Conservation (phyloP, 768 basidiomycete genomes). For the Trametes cinnabarina region DNA sequence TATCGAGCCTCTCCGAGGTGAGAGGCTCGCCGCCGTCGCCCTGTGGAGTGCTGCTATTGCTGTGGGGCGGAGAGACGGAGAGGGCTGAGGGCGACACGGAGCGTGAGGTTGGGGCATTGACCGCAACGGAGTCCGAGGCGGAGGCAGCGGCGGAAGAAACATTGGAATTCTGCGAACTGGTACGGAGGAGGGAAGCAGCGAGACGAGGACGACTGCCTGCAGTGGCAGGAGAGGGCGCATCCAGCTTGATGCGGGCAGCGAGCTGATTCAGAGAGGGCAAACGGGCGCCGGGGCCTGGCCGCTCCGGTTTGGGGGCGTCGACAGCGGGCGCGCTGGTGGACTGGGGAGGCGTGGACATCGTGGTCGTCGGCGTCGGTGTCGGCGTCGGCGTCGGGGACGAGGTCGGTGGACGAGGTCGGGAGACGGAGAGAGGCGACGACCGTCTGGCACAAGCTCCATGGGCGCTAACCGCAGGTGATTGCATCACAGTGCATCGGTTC, state of each 20-base stretch:
- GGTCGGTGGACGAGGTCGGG: neutral
- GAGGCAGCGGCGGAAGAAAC: slow-evolving; percentile 35
- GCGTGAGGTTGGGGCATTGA: slow-evolving; percentile 65
- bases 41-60: slow-evolving; percentile 41
- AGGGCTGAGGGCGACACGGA: slow-evolving; percentile 61
- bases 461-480: slow-evolving; percentile 2
- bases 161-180: slow-evolving; percentile 50
- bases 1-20: slow-evolving; percentile 64
- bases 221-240: slow-evolving; percentile 29
- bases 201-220: slow-evolving; percentile 63
- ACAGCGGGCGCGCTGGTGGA: slow-evolving; percentile 25
- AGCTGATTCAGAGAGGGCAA: slow-evolving; percentile 80
- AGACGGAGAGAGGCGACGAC: neutral
- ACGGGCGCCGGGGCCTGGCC: slow-evolving; percentile 37
- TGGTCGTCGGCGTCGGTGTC: slow-evolving; percentile 3
- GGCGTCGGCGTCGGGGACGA: neutral
- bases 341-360: slow-evolving; percentile 10
- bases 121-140: slow-evolving; percentile 59
- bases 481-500: slow-evolving; percentile 8
- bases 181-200: slow-evolving; percentile 69
- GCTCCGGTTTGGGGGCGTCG: slow-evolving; percentile 40
- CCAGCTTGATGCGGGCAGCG: slow-evolving; percentile 69
- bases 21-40: slow-evolving; percentile 49
- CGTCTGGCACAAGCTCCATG: neutral
- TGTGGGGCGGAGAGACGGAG: slow-evolving; percentile 46